Conservation (phyloP, 371 early-diverging fungal genomes). For the Apophysomyces trapeziformis region DNA sequence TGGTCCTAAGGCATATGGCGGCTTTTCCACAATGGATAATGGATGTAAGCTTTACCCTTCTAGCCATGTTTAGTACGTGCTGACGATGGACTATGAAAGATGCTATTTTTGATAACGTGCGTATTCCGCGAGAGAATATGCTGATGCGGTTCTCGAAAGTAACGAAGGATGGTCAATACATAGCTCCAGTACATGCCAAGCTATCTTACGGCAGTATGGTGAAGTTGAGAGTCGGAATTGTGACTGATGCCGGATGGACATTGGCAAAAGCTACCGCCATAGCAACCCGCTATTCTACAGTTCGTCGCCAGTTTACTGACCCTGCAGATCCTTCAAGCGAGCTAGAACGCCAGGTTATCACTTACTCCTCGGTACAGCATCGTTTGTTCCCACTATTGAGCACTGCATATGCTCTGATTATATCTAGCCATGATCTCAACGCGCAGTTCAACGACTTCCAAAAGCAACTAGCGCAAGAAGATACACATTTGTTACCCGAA, state of each 20-base stretch:
- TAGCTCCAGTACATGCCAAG: constrained; percentile 56
- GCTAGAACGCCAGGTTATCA: constrained; percentile 73
- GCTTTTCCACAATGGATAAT: constrained; percentile 78
- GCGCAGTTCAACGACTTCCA: constrained; percentile 59
- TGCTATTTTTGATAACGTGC: constrained; percentile 69
- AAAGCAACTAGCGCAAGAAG: constrained; percentile 46
- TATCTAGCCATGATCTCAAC: constrained; percentile 60
- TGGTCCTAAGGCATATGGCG: constrained; percentile 81
- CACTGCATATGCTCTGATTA: constrained; percentile 66
- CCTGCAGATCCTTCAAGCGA: constrained; percentile 8
- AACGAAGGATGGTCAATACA: constrained; percentile 66
- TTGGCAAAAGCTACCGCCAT: constrained; percentile 70
- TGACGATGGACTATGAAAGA: constrained; percentile 25
- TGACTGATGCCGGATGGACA: constrained; percentile 54
- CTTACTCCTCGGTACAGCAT: constrained; percentile 75
- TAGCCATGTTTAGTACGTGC: constrained; percentile 1
- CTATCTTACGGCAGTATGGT: constrained; percentile 83
- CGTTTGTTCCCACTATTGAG: constrained; percentile 77
- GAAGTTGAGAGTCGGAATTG: constrained; percentile 70
- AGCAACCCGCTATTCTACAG: constrained; percentile 71
- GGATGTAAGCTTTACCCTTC: constrained; percentile 61
- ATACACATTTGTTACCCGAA: constrained; percentile 66
- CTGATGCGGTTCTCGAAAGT: constrained; percentile 80
- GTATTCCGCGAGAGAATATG: constrained; percentile 82
- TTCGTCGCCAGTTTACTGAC: constrained; percentile 71